Conservation (phyloP, 2,329 filamentous ascomycete species). For the Aspergillus unguis region DNA sequence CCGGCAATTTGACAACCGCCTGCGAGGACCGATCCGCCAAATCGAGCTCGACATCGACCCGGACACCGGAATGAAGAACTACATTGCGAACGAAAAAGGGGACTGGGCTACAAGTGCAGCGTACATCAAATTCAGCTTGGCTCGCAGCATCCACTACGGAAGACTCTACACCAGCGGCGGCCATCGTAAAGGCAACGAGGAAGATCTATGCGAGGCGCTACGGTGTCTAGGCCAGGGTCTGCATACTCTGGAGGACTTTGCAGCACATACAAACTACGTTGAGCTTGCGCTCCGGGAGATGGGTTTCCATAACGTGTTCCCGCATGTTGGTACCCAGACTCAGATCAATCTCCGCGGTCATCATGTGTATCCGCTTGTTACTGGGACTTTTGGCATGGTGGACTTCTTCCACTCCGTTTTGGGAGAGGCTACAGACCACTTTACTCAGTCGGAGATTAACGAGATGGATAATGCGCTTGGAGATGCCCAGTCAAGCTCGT, state of each 20-base stretch:
- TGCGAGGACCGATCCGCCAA: conserved; percentile 73
- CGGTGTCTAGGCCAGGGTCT: conserved; percentile 72
- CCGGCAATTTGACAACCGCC: conserved; percentile 67
- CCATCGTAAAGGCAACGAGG: conserved; percentile 62
- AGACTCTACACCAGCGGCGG: conserved; percentile 68
- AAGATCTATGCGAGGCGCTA: conserved; percentile 75
- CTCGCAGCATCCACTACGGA: conserved; percentile 72
- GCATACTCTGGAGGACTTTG: conserved; percentile 75
- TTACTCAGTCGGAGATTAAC: conserved; percentile 80
- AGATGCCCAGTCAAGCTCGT: conserved; percentile 58
- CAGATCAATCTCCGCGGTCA: conserved; percentile 65
- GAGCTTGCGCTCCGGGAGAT: conserved; percentile 73
- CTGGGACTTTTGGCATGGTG: conserved; percentile 70
- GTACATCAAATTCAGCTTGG: conserved; percentile 73
- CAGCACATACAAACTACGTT: conserved; percentile 79
- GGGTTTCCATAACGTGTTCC: conserved; percentile 65
- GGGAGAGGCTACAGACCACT: conserved; percentile 75
- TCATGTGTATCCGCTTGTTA: conserved; percentile 70
- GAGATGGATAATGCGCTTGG: conserved; percentile 73
- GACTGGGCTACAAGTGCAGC: conserved; percentile 86
- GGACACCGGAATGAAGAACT: conserved; percentile 96
- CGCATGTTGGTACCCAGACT: conserved; percentile 66
- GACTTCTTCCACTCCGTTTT: conserved; percentile 79
- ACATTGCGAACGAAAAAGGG: conserved; percentile 87
- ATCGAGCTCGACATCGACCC: conserved; percentile 70